These are phyloP conservation scores for Phytophthora agathidicida DNA, from an alignment of 352 stramenopile genomes.

Conservation along the genomic window DNA sequence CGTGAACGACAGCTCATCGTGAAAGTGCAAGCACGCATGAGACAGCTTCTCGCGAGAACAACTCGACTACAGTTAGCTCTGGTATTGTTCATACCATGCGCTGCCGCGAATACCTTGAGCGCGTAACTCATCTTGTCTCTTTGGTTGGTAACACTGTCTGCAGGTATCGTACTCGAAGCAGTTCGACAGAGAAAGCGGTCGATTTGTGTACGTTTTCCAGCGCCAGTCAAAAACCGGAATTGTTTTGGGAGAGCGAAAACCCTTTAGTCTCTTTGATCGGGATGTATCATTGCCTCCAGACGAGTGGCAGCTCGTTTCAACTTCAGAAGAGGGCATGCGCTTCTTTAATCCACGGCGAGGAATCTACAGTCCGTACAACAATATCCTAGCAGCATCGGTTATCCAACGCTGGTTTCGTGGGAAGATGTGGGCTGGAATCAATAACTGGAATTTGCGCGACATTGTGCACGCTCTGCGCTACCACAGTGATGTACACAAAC, in stretches of 20 bases:
- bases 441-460: constrained; percentile 44
- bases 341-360: constrained; percentile 61
- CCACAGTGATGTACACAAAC: constrained; percentile 32
- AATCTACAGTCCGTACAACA: constrained; percentile 46
- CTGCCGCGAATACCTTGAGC: too few relatives aligned
- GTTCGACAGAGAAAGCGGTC: constrained; percentile 31
- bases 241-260: constrained; percentile 38
- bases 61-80: constrained; percentile 43
- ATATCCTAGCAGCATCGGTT: constrained; percentile 30
- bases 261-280: constrained; percentile 46
- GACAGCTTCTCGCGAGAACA: constrained; percentile 40
- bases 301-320: constrained; percentile 38
- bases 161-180: constrained; percentile 54
- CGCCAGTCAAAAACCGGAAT: constrained; percentile 5
- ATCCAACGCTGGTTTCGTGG: constrained; percentile 67
- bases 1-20: constrained; percentile 34
- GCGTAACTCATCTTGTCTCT: constrained; percentile 4
- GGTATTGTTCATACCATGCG: constrained; percentile 11
- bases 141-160: not conserved
- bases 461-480: constrained; percentile 47
- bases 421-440: constrained; percentile 58
- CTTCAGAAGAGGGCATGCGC: not conserved
- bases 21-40: constrained; percentile 38
- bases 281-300: constrained; percentile 56
- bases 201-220: constrained; percentile 47